Conservation (phyloP, 441 rosid species). For the Aquilaria agallochum region DNA sequence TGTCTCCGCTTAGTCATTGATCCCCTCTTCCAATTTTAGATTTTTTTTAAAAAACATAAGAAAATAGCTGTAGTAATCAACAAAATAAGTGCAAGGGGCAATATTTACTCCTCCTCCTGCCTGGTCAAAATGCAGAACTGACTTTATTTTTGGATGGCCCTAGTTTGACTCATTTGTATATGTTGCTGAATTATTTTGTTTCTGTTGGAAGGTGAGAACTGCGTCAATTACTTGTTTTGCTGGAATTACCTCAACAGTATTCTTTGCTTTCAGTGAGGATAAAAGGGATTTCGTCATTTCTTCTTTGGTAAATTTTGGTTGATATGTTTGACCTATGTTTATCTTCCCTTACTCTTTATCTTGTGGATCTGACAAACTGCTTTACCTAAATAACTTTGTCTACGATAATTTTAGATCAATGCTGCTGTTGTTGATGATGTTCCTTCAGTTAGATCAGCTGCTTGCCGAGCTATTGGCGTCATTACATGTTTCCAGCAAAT, state of each 20-base stretch:
- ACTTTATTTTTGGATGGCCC: too few relatives aligned
- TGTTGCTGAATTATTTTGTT: constrained; percentile 17
- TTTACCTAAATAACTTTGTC: constrained; percentile 4
- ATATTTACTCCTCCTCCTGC: too few relatives aligned
- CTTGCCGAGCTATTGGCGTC: constrained; percentile 96
- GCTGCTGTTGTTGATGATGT: constrained; percentile 65
- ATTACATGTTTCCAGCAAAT: constrained; percentile 74
- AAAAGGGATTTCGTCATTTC: constrained; percentile 62
- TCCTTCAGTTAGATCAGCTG: constrained; percentile 89
- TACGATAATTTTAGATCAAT: constrained; percentile 37
- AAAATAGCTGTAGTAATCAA: too few relatives aligned
- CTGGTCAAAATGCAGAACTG: too few relatives aligned
- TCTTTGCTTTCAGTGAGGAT: constrained; percentile 50
- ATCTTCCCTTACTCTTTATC: constrained; percentile 13
- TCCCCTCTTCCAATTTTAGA: too few relatives aligned
- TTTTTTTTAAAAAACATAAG: too few relatives aligned
- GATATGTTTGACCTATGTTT: constrained; percentile 8
- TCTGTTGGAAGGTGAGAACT: constrained; percentile 69
- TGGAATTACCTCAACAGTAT: constrained; percentile 80
- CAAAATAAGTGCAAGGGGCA: too few relatives aligned
- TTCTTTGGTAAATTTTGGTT: constrained; percentile 51
- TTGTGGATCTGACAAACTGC: neutral
- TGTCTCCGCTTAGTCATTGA: too few relatives aligned
- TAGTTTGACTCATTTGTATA: neutral
- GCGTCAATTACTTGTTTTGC: constrained; percentile 89